Conservation (phyloP, 441 rosid species). For the Populus hybrid region DNA sequence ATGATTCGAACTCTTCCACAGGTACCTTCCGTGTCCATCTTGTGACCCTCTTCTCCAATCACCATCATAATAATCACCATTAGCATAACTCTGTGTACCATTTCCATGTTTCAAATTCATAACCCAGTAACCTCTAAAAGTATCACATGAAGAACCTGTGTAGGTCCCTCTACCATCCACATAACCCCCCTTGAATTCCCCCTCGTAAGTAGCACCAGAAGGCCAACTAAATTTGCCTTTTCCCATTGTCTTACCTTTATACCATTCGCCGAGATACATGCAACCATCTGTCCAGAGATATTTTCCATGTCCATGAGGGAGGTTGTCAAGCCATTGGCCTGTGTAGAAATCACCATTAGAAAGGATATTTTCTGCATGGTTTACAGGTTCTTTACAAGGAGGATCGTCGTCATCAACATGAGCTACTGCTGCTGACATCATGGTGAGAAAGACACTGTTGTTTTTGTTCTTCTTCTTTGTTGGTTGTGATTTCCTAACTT, state of each 20-base stretch:
- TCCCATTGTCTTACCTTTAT: conserved; percentile 69
- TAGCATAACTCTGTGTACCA: conserved; percentile 59
- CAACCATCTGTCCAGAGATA: conserved; percentile 93
- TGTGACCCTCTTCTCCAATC: conserved; percentile 83
- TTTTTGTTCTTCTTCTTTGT: conserved; percentile 36
- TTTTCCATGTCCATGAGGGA: conserved; percentile 84
- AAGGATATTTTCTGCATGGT: conserved; percentile 52
- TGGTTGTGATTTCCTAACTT: conserved; percentile 45
- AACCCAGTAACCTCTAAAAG: conserved; percentile 77
- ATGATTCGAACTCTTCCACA: conserved; percentile 76
- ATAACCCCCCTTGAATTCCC: conserved; percentile 79
- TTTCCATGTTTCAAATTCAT: conserved; percentile 87
- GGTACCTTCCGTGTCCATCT: conserved; percentile 86
- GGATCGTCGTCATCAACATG: conserved; percentile 80
- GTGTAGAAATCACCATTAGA: conserved; percentile 82
- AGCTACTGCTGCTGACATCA: conserved; percentile 60
- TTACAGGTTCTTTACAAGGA: conserved; percentile 7
- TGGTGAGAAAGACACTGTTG: conserved; percentile 37
- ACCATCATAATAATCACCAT: conserved; percentile 81
- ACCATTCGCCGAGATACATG: conserved; percentile 93
- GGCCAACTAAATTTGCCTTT: conserved; percentile 96
- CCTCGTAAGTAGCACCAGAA: conserved; percentile 90
- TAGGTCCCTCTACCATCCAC: conserved; percentile 96
- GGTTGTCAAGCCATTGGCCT: conserved; percentile 58
- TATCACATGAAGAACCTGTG: conserved; percentile 58